Evolutionary conservation across 192 early-diverging fungal species (phyloP).

Genomic region (Rhizophlyctis rosea): DNA sequence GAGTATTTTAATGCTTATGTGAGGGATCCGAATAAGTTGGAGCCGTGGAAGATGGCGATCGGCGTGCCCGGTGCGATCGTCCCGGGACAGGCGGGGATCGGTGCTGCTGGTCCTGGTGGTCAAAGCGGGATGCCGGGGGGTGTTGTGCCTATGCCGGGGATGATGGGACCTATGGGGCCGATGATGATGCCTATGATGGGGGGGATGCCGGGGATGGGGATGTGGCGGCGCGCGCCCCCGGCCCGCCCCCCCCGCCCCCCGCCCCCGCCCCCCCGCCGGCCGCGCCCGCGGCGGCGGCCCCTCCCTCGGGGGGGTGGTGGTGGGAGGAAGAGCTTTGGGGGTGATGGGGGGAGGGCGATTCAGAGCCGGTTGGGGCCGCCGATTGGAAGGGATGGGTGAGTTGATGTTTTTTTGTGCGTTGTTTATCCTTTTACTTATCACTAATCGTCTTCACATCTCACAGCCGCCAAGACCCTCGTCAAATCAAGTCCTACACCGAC

Average conservation of each 20-base stretch:
- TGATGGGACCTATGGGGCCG: constrained; percentile 27
- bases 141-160: constrained; percentile 36
- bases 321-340: no score
- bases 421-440: no score
- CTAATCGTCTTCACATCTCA: neutral
- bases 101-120: no score
- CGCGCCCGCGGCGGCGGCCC: no score
- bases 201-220: constrained; percentile 12
- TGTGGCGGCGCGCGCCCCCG: constrained; percentile 9
- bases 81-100: no score
- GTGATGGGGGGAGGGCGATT: constrained; percentile 6
- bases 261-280: no score
- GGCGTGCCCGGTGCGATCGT: no score
- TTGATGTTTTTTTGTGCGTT: constrained; percentile 5
- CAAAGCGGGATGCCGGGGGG: constrained; percentile 39
- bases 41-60: no score
- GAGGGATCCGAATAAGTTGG: constrained; percentile 73
- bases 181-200: constrained; percentile 12
- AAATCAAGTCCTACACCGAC: constrained; percentile 83
- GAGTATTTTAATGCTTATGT: constrained; percentile 87
- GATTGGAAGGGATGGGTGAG: constrained; percentile 14
- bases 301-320: no score
- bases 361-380: constrained; percentile 17
- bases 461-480: constrained; percentile 52
- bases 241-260: no score